Evolutionary conservation across 176 grass and related monocot genomes (phyloP).

Genomic region (Aegilops speltoides): DNA sequence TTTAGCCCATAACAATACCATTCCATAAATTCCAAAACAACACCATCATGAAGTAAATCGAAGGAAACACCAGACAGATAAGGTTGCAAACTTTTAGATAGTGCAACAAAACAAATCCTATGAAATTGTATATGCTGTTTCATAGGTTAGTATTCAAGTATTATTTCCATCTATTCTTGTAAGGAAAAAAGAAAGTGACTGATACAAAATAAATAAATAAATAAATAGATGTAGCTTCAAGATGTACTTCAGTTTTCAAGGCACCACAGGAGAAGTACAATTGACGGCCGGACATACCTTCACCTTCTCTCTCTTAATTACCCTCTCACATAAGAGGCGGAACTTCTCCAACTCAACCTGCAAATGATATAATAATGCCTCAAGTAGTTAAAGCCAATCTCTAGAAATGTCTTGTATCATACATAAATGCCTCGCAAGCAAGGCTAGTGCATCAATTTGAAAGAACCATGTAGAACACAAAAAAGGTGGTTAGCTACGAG

Average conservation of each 20-base stretch:
- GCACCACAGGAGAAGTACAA: slow-evolving; percentile 19
- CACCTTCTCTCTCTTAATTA: slow-evolving; percentile 96
- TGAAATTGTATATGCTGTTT: background rate
- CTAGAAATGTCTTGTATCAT: slow-evolving; percentile 1
- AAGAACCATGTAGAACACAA: background rate
- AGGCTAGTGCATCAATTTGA: background rate
- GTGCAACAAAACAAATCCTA: background rate
- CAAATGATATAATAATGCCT: slow-evolving; percentile 28
- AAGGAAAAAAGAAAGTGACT: background rate
- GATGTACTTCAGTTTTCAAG: slow-evolving; percentile 25
- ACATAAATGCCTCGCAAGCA: background rate
- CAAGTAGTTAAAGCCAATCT: slow-evolving; percentile 9
- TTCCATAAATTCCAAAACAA: background rate
- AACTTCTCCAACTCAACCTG: slow-evolving; percentile 94
- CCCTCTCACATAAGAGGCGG: slow-evolving; percentile 94
- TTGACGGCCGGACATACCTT: slow-evolving; percentile 56
- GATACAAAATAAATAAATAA: background rate
- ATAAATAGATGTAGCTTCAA: slow-evolving; percentile 10
- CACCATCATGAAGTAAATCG: background rate
- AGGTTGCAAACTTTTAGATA: slow-evolving; percentile 1
- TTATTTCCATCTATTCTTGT: slow-evolving; percentile 2
- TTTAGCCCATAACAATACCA: background rate
- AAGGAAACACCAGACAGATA: slow-evolving; percentile 4
- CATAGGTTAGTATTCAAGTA: slow-evolving; percentile 17
- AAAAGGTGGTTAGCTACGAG: background rate